Conservation (phyloP, 331 rosid species). For the Dryas integrifolia region DNA sequence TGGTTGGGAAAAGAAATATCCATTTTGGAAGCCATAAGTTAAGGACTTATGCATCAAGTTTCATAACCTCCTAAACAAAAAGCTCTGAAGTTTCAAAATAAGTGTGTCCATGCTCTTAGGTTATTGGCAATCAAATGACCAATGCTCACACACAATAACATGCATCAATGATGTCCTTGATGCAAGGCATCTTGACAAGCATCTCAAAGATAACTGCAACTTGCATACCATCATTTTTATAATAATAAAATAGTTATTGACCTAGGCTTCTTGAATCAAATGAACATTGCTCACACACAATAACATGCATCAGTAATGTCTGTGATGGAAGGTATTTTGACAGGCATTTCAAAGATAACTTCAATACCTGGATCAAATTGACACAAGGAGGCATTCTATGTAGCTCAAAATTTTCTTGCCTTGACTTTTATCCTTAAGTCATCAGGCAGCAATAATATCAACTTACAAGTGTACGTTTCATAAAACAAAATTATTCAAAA, state of each 20-base stretch:
- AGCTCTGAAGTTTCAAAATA: no score
- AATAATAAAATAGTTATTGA: no score
- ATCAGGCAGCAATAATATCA: slow-evolving; percentile 2
- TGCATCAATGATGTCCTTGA: not conserved
- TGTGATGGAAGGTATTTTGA: not conserved
- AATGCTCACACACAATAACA: not conserved
- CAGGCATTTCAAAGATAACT: no score
- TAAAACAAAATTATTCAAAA: slow-evolving; percentile 1
- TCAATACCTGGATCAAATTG: not conserved
- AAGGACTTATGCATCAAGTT: not conserved
- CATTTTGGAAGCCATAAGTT: not conserved
- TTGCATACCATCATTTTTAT: no score
- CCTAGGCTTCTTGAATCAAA: not conserved
- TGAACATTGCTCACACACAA: not conserved
- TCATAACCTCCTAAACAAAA: not conserved
- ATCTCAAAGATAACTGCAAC: no score
- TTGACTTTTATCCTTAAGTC: not conserved
- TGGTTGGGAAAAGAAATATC: not conserved
- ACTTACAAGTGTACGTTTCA: not conserved
- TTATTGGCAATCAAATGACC: not conserved
- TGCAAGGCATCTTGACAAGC: no score
- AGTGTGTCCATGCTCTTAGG: not conserved
- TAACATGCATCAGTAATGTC: slow-evolving; percentile 6
- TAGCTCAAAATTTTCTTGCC: not conserved
- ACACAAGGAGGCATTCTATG: not conserved